Evolutionary conservation across 208 protist species (phyloP), one percentile per base, ranked within the genome.

Genomic region (Herpetomonas samuelpessoai): DNA sequence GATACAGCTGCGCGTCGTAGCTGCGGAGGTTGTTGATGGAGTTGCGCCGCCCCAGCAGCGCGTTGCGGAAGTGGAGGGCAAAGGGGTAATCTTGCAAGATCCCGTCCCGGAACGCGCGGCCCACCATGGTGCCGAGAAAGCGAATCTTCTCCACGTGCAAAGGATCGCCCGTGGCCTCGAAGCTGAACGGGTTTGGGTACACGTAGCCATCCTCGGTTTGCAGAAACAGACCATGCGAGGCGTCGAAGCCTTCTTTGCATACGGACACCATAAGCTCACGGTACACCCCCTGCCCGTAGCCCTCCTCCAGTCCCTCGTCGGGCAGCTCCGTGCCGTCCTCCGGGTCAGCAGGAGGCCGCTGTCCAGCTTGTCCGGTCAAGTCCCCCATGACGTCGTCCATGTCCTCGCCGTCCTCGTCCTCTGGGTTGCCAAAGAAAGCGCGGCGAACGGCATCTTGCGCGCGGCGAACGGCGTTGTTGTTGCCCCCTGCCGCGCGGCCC

Each of bases 111-210:
- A 98, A 54, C 18, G 89, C 80, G 14, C 96, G 95, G 26, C 93
- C 94, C 10, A 96, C 71, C 65, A 97, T 93, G 6, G 80, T 63
- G 10, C 96, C 96, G 16, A 98, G 62, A 68, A 98, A 98, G n/a
- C 46, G 52, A 52, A 93, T 84, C 51, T 86, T 77, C 21, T 69
- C 56, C 28, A 95, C 49, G 59, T 96, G 81, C 25, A 75, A 58
- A 1, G 77, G 28, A 54, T 94, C 83, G 24, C 70, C 71, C 6
- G 84, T 91, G 24, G 80, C 74, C 57, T 92, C 71, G 50, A 57
- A 62, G 64, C 83, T 91, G 55, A 82, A 85, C 9, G 95, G 93
- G 65, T 96, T 97, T 21, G 95, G 95, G 57, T 96, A 98, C 16
- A 97, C 59, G 26, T 79, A 69, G 38, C 88, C 87, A 53, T 90